These are phyloP conservation scores for Nakataea oryzae DNA, from an alignment of 2,329 filamentous ascomycete genomes.

Conservation along the genomic window DNA sequence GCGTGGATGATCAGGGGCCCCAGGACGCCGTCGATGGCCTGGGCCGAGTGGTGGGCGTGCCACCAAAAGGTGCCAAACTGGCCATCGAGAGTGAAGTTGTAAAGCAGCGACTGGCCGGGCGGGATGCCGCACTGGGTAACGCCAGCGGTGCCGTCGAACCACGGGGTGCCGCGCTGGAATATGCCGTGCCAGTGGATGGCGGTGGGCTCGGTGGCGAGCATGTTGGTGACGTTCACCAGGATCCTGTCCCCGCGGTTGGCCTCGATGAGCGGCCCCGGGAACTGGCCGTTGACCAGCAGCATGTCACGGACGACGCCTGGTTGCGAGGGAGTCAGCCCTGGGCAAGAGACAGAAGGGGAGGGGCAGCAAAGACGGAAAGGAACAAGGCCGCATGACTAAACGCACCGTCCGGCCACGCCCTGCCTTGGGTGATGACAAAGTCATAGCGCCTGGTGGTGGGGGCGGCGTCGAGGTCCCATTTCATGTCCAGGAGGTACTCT, in stretches of 20 bases:
- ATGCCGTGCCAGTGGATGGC: constrained; percentile 9
- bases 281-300: constrained; percentile 58
- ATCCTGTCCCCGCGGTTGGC: constrained; percentile 63
- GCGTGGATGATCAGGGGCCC: constrained; percentile 59
- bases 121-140: constrained; percentile 49
- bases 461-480: constrained; percentile 41
- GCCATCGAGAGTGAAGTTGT: constrained; percentile 43
- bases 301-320: constrained; percentile 6
- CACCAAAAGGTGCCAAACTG: constrained; percentile 34
- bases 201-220: constrained; percentile 14
- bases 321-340: too few species aligned
- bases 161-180: constrained; percentile 4
- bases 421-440: constrained; percentile 47
- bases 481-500: constrained; percentile 11
- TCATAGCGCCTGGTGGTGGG: constrained; percentile 42
- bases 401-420: constrained; percentile 22
- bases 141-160: constrained; percentile 20
- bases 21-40: constrained; percentile 55
- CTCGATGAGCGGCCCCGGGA: constrained; percentile 62
- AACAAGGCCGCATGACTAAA: not conserved
- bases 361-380: not conserved
- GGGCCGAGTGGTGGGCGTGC: constrained; percentile 48
- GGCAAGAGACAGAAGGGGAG: too few species aligned
- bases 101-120: constrained; percentile 43
- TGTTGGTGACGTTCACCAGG: constrained; percentile 53